Conservation (phyloP, 768 basidiomycete genomes). For the Pulveroboletus sp. region DNA sequence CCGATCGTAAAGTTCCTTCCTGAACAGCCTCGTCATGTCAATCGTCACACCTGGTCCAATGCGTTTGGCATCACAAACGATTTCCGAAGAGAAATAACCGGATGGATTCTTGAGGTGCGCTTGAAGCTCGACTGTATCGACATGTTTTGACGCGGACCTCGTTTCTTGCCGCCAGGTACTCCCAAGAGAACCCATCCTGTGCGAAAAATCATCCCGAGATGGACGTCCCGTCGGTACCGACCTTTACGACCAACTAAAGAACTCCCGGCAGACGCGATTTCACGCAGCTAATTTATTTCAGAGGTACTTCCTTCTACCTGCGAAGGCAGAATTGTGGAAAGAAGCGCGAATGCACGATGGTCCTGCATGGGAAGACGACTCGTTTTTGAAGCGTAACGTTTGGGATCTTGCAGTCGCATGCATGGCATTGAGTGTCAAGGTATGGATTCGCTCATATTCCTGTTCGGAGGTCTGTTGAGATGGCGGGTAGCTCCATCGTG, state of each 20-base stretch:
- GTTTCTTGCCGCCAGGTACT: slow-evolving; percentile 2
- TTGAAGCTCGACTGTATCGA: neutral
- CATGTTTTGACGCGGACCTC: neutral
- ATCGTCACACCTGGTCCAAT: slow-evolving; percentile 13
- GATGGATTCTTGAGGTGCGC: slow-evolving; percentile 47
- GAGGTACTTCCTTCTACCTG: slow-evolving; percentile 48
- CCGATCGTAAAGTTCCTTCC: neutral
- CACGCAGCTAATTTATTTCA: slow-evolving; percentile 61
- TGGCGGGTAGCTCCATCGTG: slow-evolving; percentile 52
- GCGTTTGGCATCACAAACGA: slow-evolving; percentile 32
- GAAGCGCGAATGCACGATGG: neutral
- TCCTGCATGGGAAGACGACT: neutral
- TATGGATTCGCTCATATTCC: slow-evolving; percentile 15
- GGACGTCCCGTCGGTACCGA: slow-evolving; percentile 5
- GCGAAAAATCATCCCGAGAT: neutral
- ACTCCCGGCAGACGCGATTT: slow-evolving; percentile 57
- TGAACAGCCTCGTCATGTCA: neutral
- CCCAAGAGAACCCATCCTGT: slow-evolving; percentile 1
- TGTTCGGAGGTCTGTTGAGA: neutral
- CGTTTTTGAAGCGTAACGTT: slow-evolving; percentile 30
- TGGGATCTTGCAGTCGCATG: slow-evolving; percentile 62
- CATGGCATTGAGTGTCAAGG: slow-evolving; percentile 61
- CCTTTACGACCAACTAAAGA: slow-evolving; percentile 50
- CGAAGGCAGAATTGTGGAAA: slow-evolving; percentile 14
- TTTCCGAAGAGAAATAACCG: slow-evolving; percentile 34